Evolutionary conservation across 164 flowering plant species (phyloP).

Genomic region (Magnolia kwangsiensis): DNA sequence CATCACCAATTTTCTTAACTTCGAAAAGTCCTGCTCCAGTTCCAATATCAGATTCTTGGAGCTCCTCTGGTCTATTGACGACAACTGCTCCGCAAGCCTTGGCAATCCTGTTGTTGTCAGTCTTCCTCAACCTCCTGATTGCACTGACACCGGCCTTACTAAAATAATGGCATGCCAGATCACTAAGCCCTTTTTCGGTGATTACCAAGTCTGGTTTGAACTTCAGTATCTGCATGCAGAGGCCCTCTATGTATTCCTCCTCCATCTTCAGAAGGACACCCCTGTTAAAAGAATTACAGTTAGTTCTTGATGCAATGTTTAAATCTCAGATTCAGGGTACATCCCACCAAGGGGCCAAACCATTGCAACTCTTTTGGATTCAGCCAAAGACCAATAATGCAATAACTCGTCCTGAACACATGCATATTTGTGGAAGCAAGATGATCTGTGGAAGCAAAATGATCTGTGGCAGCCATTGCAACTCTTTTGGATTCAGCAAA

Average conservation of each 20-base stretch:
- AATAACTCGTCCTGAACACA: no score
- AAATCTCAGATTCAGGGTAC: no score
- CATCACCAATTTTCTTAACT: slow-evolving; percentile 95
- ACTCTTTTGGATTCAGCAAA: no score
- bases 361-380: no score
- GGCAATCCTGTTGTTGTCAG: slow-evolving; percentile 92
- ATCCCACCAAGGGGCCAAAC: no score
- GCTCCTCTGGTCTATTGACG: slow-evolving; percentile 91
- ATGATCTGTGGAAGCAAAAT: no score
- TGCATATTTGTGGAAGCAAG: no score
- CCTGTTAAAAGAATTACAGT: slow-evolving; percentile 28
- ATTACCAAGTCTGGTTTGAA: slow-evolving; percentile 93
- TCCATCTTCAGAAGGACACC: slow-evolving; percentile 76
- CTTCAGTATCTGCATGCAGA: slow-evolving; percentile 72
- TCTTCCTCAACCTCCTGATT: slow-evolving; percentile 85
- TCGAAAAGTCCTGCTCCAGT: slow-evolving; percentile 93
- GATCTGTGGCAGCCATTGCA: no score
- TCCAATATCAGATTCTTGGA: slow-evolving; percentile 96
- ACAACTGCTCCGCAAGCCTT: slow-evolving; percentile 95
- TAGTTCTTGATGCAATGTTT: not conserved
- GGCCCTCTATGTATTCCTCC: slow-evolving; percentile 79
- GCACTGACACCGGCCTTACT: slow-evolving; percentile 97
- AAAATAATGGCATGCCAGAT: slow-evolving; percentile 87
- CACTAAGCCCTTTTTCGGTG: slow-evolving; percentile 94
- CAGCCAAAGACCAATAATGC: no score